phyloP scores from a whole-genome alignment of 352 stramenopile species.

The Phytopythium chamaehyphon region DNA sequence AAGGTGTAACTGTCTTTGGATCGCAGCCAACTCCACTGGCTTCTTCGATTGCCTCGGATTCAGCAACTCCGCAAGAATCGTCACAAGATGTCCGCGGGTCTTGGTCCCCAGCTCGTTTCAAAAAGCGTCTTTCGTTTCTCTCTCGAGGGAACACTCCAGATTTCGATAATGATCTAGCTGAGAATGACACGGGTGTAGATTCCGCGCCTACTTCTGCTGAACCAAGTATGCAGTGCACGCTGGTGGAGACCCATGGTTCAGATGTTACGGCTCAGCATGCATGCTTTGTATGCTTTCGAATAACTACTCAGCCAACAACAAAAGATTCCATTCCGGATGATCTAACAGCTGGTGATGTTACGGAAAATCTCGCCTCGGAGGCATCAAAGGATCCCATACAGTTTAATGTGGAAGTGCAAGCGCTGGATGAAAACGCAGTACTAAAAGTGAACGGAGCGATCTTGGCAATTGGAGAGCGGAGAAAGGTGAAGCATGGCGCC shows the following conservation, averaged over 20 bases:
- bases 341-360: neutral
- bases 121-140: constrained; percentile 16
- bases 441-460: constrained; percentile 35
- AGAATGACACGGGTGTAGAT: neutral
- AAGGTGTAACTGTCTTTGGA: constrained; percentile 44
- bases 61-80: neutral
- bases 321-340: neutral
- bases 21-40: constrained; percentile 10
- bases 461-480: constrained; percentile 11
- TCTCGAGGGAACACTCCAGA: neutral
- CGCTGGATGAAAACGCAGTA: constrained; percentile 23
- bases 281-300: neutral
- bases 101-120: constrained; percentile 38
- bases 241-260: neutral
- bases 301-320: neutral
- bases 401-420: constrained; percentile 24
- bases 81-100: constrained; percentile 16
- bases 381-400: neutral
- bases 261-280: constrained; percentile 2
- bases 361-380: neutral
- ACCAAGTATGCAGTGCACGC: neutral
- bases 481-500: constrained; percentile 41
- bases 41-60: too few relatives aligned
- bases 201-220: neutral
- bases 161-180: neutral